phyloP scores from a whole-genome alignment of 306 rosid genomes.

The Cicer bijugum region DNA sequence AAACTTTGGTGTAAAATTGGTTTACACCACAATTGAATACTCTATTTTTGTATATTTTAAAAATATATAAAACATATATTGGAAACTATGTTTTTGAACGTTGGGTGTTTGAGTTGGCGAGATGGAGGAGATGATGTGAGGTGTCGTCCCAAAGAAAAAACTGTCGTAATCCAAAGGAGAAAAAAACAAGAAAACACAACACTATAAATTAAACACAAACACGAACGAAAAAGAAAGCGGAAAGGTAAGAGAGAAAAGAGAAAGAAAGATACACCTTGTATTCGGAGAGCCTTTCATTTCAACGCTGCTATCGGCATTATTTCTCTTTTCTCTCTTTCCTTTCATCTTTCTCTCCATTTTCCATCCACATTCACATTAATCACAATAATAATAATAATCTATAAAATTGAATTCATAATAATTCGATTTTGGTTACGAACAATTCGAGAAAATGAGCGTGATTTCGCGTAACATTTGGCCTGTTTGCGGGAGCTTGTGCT shows the following conservation, averaged over 20 bases:
- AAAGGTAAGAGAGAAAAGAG: background rate
- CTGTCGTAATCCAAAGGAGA: background rate
- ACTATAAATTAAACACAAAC: constrained; percentile 35
- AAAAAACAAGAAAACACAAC: background rate
- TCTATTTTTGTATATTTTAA: too few relatives aligned
- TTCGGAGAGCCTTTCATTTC: constrained; percentile 35
- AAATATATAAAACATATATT: background rate
- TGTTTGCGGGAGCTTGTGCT: constrained; percentile 77
- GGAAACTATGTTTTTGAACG: background rate
- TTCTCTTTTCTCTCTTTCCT: constrained; percentile 18
- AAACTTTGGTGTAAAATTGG: too few relatives aligned
- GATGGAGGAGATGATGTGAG: background rate
- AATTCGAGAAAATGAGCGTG: constrained; percentile 56
- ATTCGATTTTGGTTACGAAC: background rate
- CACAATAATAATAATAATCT: background rate
- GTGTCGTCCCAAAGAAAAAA: constrained; percentile 13
- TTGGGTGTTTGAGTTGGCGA: background rate
- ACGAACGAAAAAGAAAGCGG: background rate
- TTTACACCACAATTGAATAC: too few relatives aligned
- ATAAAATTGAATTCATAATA: background rate
- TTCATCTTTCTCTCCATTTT: background rate
- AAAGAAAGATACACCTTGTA: background rate
- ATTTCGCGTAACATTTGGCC: constrained; percentile 79
- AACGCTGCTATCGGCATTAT: background rate
- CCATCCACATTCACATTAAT: background rate